These are phyloP conservation scores for Nidularia pulvinata DNA, from an alignment of 768 basidiomycete genomes.

Conservation along the genomic window DNA sequence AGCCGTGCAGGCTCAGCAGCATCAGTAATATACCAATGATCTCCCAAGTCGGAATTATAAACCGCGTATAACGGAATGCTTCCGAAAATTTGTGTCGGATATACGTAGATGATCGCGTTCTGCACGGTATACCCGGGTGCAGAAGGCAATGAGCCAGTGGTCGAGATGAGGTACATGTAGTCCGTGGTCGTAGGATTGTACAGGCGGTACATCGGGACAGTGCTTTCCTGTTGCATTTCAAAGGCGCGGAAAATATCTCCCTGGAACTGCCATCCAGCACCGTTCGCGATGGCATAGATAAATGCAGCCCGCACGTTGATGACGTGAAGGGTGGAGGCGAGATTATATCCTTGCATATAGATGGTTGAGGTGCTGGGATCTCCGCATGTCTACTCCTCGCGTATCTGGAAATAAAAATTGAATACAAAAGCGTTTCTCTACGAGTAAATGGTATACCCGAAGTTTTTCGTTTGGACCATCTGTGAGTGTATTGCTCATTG, in stretches of 20 bases:
- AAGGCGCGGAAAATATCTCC: slow-evolving; percentile 6
- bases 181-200: slow-evolving; percentile 3
- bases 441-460: no score
- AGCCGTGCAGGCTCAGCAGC: background rate
- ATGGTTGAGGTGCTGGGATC: background rate
- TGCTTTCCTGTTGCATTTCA: slow-evolving; percentile 2
- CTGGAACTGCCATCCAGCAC: slow-evolving; percentile 3
- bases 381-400: no score
- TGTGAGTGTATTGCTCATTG: no score
- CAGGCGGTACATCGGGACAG: slow-evolving; percentile 1
- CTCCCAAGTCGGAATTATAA: background rate
- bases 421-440: no score
- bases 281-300: background rate
- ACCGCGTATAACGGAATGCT: background rate
- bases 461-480: no score
- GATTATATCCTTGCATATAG: slow-evolving; percentile 1
- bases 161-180: background rate
- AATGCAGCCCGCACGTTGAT: background rate
- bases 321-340: background rate
- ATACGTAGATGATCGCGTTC: background rate
- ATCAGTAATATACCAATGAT: background rate
- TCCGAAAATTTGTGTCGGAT: background rate
- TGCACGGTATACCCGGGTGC: background rate
- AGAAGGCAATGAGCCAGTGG: background rate
- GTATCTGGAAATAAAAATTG: no score